Base-by-base conservation (phyloP, 2,329 filamentous ascomycete species). In the Cladophialophora yegresii region DNA sequence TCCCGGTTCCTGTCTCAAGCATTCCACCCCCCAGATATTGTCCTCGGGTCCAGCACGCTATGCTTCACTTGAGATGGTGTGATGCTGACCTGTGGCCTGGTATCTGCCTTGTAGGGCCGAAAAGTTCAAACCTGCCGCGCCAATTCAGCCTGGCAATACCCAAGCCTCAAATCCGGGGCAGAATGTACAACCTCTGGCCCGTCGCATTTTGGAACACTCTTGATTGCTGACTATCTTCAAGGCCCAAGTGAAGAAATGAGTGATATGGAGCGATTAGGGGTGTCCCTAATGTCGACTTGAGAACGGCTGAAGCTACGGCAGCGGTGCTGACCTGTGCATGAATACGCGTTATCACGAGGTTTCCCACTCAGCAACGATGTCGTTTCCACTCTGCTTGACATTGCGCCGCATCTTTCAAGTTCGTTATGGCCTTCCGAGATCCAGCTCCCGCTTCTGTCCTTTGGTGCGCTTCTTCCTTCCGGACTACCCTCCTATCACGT, bases 121-220 rank as follows among this genome's bases (percentile, higher is more conserved):
- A 32, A 67, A 67, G 43, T 67, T 64, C 62, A 67, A 67, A 49
- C 62, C 62, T n/a, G 49, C 55, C 3, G 33, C 55, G n/a, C 32
- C 61, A 7, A 43, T 22, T 22, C 61, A 63, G 40, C 55, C 61
- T 20, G 61, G 61, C 4, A 55, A 22, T 32, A 59, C 43, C 26
- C 47, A 54, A 22, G 23, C 61, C 49, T 49, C 43, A 16, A 63
- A 63, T 50, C 36, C 45, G 10, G 53, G 33, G 45, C 55, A 63
- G n/a, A 55, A 63, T 50, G 61, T 63, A 55, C 10, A 56, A 56
- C 49, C n/a, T 49, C 2, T 20, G 6, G 26, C 55, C 47, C n/a
- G 33, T 10, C 10, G 10, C 26, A 43, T 28, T 55, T 8, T 22
- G 36, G 13, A 49, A 8, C 9, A 1, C 10, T 9, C 13, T 1